Evolutionary conservation across 2,329 filamentous ascomycete genomes (phyloP).

Genomic region (Fusarium sp.): DNA sequence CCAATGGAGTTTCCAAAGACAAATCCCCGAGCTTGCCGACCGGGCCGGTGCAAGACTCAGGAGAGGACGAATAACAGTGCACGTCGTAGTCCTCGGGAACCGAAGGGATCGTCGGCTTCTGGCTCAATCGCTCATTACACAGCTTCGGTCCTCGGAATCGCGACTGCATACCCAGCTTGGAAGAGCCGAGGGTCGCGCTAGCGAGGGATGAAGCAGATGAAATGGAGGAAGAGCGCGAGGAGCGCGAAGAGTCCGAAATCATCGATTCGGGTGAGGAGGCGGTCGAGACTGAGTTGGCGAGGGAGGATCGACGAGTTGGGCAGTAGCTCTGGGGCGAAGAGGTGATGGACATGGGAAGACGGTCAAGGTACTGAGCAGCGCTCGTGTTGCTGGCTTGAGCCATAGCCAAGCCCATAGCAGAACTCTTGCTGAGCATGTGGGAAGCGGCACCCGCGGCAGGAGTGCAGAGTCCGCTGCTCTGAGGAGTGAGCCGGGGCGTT

Average conservation of each 20-base stretch:
- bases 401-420: constrained; percentile 75
- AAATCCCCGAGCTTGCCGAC: constrained; percentile 67
- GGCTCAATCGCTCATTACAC: constrained; percentile 69
- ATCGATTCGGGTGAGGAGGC: constrained; percentile 78
- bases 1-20: constrained; percentile 64
- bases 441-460: constrained; percentile 71
- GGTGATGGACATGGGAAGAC: constrained; percentile 64
- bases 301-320: constrained; percentile 71
- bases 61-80: constrained; percentile 67
- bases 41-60: constrained; percentile 70
- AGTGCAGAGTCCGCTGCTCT: constrained; percentile 70
- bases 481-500: constrained; percentile 72
- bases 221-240: constrained; percentile 76
- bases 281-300: constrained; percentile 75
- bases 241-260: constrained; percentile 74
- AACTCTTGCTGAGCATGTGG: constrained; percentile 64
- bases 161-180: constrained; percentile 70
- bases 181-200: constrained; percentile 72
- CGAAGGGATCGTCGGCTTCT: constrained; percentile 68
- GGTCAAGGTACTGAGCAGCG: constrained; percentile 67
- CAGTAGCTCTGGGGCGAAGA: constrained; percentile 68
- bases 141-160: constrained; percentile 75
- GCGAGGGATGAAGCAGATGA: constrained; percentile 74
- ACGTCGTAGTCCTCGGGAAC: constrained; percentile 72
- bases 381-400: constrained; percentile 66